Conservation (phyloP, 306 rosid species). For the Quercus berberidifolia region DNA sequence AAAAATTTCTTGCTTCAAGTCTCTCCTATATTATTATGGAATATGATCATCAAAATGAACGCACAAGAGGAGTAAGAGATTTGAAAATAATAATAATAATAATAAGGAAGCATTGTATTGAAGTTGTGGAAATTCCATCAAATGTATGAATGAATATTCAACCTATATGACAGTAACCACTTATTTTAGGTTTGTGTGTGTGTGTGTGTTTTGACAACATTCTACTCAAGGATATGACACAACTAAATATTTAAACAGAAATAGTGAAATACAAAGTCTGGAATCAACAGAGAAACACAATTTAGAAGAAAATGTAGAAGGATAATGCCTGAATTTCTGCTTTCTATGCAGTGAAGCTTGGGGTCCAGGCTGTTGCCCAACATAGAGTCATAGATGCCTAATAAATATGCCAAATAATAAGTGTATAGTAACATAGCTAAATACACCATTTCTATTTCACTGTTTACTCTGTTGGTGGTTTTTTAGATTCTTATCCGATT, state of each 20-base stretch:
- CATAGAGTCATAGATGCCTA: not conserved
- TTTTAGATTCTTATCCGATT: not conserved
- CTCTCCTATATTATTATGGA: constrained; percentile 66
- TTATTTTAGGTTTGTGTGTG: not conserved
- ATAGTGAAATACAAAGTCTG: not conserved
- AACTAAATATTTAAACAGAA: not conserved
- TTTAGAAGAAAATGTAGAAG: not conserved
- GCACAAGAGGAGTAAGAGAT: not conserved
- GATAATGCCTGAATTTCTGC: not conserved
- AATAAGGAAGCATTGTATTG: not conserved
- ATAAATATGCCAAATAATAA: not conserved
- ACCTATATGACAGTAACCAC: not conserved
- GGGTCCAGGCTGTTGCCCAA: not conserved
- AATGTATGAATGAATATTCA: not conserved
- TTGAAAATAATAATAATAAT: not conserved
- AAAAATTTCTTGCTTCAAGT: constrained; percentile 70
- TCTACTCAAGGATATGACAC: not conserved
- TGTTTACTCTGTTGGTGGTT: not conserved
- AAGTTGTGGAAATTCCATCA: too few species aligned
- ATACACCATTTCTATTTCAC: not conserved
- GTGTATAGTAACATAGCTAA: not conserved
- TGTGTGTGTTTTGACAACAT: not conserved
- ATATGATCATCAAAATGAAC: constrained; percentile 10
- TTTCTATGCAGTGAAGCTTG: not conserved
- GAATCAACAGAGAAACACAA: not conserved